phyloP scores from a whole-genome alignment of 2,329 filamentous ascomycete species.

The Alternaria conjuncta region DNA sequence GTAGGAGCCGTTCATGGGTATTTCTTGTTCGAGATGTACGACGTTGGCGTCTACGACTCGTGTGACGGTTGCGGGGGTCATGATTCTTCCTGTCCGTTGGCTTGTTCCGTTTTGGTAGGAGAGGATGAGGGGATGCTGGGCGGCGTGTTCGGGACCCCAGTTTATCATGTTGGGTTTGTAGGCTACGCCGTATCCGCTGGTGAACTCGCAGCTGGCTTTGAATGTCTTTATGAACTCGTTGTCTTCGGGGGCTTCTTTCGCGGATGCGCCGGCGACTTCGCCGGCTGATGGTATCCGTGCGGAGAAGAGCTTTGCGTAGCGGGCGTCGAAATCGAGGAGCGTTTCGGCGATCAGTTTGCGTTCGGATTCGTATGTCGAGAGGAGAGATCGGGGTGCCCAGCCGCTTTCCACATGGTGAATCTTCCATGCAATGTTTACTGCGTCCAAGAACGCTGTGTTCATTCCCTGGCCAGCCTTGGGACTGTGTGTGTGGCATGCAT shows the following conservation, averaged over 20 bases:
- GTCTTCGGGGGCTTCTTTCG: slow-evolving; percentile 51
- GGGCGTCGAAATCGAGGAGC: slow-evolving; percentile 84
- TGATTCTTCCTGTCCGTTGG: slow-evolving; percentile 74
- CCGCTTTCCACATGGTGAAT: slow-evolving; percentile 88
- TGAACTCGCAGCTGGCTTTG: slow-evolving; percentile 91
- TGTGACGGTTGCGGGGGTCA: slow-evolving; percentile 81
- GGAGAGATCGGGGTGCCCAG: slow-evolving; percentile 74
- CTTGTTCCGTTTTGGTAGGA: slow-evolving; percentile 61
- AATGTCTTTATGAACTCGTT: slow-evolving; percentile 89
- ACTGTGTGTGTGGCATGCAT: slow-evolving; percentile 68
- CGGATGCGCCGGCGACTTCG: slow-evolving; percentile 71
- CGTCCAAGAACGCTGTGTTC: slow-evolving; percentile 67
- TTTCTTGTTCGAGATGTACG: slow-evolving; percentile 87
- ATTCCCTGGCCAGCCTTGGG: slow-evolving; percentile 71
- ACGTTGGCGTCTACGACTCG: slow-evolving; percentile 88
- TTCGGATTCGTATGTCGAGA: slow-evolving; percentile 87
- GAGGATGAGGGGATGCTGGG: slow-evolving; percentile 73
- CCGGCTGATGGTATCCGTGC: slow-evolving; percentile 73
- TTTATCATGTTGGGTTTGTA: slow-evolving; percentile 85
- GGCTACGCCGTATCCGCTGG: slow-evolving; percentile 86
- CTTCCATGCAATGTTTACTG: slow-evolving; percentile 94
- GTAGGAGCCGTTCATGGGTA: slow-evolving; percentile 88
- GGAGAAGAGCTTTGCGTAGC: slow-evolving; percentile 90
- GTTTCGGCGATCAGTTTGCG: slow-evolving; percentile 84
- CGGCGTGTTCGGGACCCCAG: slow-evolving; percentile 77